Evolutionary conservation across 176 grass and related monocot genomes (phyloP), one percentile per base, ranked within the genome.

Genomic region (Olyra latifolia): DNA sequence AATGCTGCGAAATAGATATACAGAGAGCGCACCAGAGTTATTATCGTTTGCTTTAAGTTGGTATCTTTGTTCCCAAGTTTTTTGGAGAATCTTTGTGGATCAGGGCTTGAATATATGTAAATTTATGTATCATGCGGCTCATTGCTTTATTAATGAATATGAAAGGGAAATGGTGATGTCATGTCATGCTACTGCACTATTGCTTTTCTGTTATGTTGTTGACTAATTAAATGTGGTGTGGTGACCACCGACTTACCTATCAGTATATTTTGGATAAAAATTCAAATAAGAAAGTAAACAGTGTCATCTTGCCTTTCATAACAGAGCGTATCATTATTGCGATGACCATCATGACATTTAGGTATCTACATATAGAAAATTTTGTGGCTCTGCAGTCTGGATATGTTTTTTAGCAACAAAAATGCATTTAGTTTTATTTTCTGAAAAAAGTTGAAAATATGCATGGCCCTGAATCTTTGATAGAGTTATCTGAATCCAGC

Each of bases 141-240:
- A 5, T 29, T 75, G n/a, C 30, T 81, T 60, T 60, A n/a, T 72
- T 83, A 59, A 52, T 72, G 20, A 22, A 67, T 29, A 10, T 29
- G 23, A 22, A 78, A 30, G 6, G 10, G 30, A 66, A 64, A 71
- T n/a, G 29, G 5, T 53, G 15, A 40, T 32, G 15, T 10, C 49
- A 13, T 13, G 55, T 22, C 59, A 30, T 65, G 49, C 16, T 46
- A 44, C 39, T 23, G 9, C 60, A 40, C 23, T 4, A 45, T 25
- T 24, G 45, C 29, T 24, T 40, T 23, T 53, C 52, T 8, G 20
- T 52, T n/a, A 16, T 29, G 28, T 16, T 28, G 57, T 58, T 60
- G 12, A 9, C 20, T 42, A 81, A 41, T 25, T 81, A 59, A 81
- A 29, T 38, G 17, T 5, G 1, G 16, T 12, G 16, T 47, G 25